Base-by-base conservation (phyloP, 2,329 filamentous ascomycete genomes). In the Periconia digitata region DNA sequence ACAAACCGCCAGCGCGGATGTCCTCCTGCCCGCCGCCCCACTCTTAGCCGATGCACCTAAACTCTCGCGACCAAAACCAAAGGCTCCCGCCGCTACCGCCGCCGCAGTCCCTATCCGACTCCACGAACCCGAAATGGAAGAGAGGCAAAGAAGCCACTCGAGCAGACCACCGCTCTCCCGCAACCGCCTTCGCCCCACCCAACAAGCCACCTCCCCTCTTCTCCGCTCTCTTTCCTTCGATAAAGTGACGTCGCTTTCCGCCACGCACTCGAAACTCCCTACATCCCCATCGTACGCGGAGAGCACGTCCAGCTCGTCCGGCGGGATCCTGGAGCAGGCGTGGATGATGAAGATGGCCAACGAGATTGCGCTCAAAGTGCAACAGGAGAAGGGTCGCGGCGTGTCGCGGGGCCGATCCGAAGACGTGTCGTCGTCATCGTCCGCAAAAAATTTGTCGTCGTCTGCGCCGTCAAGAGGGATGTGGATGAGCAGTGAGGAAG, bases 331-430 rank as follows among this genome's bases (percentile, higher is more conserved):
- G 21, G 87, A 91, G 67, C 86, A 90, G 69, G 89, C 89, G 2
- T 94, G 89, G 88, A 87, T 94, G 73, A 85, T 87, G 76, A 94
- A 96, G 76, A 94, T 99, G 83, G 92, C 92, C 5, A 86, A 86
- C 55, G 94, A 97, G 71, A 92, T 97, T 61, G 90, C 91, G 29
- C 79, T 85, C 43, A 87, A 90, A 47, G 90, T 95, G 56, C 89
- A 92, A 57, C 89, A 96, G 59, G 89, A 96, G 73, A 94, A 96
- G 38, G 16, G 21, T 8, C 8, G 36, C 5, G 38, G 22, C 13
- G 17, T 13, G 20, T 13, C 18, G 20, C 6, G 37, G 18, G 17
- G 24, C 16, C 4, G 38, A 2, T 40, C 12, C 37, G 13, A 39
- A 20, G 13, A 18, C 22, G 18, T 24, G 21, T 16, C 20, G 22